These are phyloP conservation scores for Terfezia claveryi DNA, from an alignment of 495 filamentous ascomycete genomes.

Conservation along the genomic window DNA sequence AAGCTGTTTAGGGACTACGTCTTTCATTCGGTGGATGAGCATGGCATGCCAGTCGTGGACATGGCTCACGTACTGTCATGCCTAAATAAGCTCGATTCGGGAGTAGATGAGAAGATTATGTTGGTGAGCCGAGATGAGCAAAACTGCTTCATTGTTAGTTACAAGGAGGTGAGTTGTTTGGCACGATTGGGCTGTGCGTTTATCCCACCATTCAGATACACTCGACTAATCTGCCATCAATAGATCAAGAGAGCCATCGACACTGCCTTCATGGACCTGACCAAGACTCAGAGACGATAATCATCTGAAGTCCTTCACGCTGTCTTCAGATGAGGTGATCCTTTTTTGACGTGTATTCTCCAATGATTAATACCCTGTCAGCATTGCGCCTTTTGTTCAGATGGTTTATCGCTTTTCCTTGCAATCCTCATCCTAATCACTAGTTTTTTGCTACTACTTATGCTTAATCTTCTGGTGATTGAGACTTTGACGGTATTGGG, in stretches of 20 bases:
- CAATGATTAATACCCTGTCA: too few species aligned
- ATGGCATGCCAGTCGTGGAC: constrained; percentile 58
- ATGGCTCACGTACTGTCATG: constrained; percentile 64
- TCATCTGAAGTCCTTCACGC: neutral
- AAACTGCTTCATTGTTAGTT: constrained; percentile 64
- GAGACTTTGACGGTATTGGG: too few species aligned
- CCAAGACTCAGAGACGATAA: neutral
- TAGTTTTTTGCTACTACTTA: too few species aligned
- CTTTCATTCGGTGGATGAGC: constrained; percentile 77
- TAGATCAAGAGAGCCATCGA: neutral
- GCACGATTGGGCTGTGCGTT: neutral
- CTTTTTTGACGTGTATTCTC: too few species aligned
- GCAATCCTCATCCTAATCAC: too few species aligned
- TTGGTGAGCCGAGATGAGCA: constrained; percentile 77
- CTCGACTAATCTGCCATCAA: neutral
- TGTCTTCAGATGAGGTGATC: too few species aligned
- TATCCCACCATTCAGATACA: neutral
- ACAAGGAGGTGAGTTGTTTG: constrained; percentile 35
- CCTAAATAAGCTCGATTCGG: constrained; percentile 82
- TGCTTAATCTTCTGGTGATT: too few species aligned
- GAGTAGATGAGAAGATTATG: constrained; percentile 62
- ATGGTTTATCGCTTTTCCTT: too few species aligned
- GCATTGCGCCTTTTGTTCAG: too few species aligned
- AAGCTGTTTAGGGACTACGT: constrained; percentile 93
- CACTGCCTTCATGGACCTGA: neutral